Evolutionary conservation across 2,329 filamentous ascomycete genomes (phyloP), one percentile per base, ranked within the genome.

Genomic region (Apiospora saccharicola): DNA sequence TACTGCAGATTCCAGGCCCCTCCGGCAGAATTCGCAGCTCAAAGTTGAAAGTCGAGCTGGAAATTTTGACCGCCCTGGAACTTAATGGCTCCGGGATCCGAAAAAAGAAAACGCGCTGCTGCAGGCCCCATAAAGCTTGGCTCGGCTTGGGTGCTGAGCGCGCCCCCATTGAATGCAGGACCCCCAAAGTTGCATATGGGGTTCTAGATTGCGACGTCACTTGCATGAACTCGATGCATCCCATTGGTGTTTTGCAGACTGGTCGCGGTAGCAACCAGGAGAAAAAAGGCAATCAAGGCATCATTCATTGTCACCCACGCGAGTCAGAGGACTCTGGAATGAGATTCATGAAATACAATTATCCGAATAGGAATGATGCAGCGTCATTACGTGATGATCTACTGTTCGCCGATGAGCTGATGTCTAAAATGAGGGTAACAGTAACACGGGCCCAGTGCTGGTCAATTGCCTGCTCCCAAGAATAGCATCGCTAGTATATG

Each of bases 21-120:
- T 37, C 57, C 57, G 57, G 57, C 57, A 64, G 57, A 64, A 64
- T 64, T 64, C 57, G 57, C 57, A 64, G 57, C 57, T 64, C 57
- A 41, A 41, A 64, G 34, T 64, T 64, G 53, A 34, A 57, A 34
- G 53, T 53, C 53, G 53, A 57, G 57, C 57, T 64, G 57, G 57
- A 64, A 64, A 41, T 64, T 64, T 64, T 64, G 57, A 64, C 57
- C 57, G 57, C 57, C 57, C 57, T 64, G 57, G 57, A 64, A 64
- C 30, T 41, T 64, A 64, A 30, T 64, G 57, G 57, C 57, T 64
- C 57, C 57, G 57, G 57, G 19, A 19, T n/a, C 57, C 57, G 57
- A 64, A 30, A 57, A 57, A 16, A 12, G 16, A 19, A 57, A 34
- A 22, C 53, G 53, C 53, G 26, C 30, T 61, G 53, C 53, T 61